Base-by-base conservation (phyloP, 768 basidiomycete genomes). In the Artomyces pyxidatus region DNA sequence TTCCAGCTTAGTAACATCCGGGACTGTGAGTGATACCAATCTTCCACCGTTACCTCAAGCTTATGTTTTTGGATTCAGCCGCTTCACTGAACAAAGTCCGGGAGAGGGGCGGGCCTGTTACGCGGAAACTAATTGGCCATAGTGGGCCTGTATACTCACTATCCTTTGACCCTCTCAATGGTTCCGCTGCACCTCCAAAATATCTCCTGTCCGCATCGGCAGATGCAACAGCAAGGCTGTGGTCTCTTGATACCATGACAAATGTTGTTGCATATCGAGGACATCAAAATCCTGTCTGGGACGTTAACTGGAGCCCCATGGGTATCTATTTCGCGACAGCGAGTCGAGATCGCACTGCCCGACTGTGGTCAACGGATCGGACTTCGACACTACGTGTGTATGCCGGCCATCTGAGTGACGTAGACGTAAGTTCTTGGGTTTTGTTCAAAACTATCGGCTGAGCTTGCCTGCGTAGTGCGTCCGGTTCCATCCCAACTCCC, bases 271-370 rank as follows among this genome's bases (percentile, higher is more conserved):
- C 86, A 6, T 99, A 93, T 62, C 78, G 92, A 28, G 95, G 96
- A 0, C 96, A 99, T 59, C 85, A 94, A 62, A 94, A 96, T 64
- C 93, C 96, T 0, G 84, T 99, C 0, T 99, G 96, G 96, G 96
- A 98, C 58, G 93, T 95, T 11, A 86, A 97, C 63, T 99, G 96
- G 96, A 94, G 90, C 60, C 95, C 96, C 9, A 83, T 91, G 74
- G 94, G 96, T 4, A 81, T 94, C n/a, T 97, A 99, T 68, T 99
- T 99, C 65, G 95, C 96, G 6, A 95, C 89, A 16, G 94, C 81
- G 16, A 94, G 93, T 58, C 72, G 96, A 46, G 96, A 99, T 65
- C 72, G 90, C 51, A 96, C 96, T 4, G 96, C 96, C 0, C 75
- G 94, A 61, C 73, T 99, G 44, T 99, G 96, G 96, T 91, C 88